Conservation (phyloP, 768 basidiomycete species). For the Phlebiopsis flavidoalba region DNA sequence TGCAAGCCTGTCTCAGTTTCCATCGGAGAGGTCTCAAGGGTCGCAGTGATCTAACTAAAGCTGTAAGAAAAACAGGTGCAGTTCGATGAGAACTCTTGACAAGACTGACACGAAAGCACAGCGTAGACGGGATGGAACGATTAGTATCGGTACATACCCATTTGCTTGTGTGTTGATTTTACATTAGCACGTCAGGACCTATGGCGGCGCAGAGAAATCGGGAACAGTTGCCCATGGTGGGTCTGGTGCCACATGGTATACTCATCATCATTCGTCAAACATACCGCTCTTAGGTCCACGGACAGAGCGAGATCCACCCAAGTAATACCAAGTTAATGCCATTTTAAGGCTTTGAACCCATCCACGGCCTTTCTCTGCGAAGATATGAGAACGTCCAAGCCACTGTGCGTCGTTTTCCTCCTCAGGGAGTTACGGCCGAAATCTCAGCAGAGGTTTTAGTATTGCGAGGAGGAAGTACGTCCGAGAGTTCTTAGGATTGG, state of each 20-base stretch:
- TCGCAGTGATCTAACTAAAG: too few species aligned
- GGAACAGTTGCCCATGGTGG: too few species aligned
- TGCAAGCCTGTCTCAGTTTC: background rate
- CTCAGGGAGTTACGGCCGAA: constrained; percentile 37
- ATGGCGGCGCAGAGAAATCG: too few species aligned
- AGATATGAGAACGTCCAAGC: too few species aligned
- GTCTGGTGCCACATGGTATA: background rate
- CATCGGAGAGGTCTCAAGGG: background rate
- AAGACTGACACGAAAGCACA: constrained; percentile 13
- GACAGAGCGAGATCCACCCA: constrained; percentile 77
- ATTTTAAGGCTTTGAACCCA: constrained; percentile 90
- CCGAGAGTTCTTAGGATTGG: constrained; percentile 77
- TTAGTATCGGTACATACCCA: background rate
- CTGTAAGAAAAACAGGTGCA: constrained; percentile 21
- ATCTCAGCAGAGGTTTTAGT: constrained; percentile 70
- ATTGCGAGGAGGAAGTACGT: constrained; percentile 86
- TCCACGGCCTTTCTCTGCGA: too few species aligned
- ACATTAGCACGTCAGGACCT: too few species aligned
- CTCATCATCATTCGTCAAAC: constrained; percentile 24
- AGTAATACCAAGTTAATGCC: constrained; percentile 92
- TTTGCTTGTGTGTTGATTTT: too few species aligned
- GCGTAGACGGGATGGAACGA: constrained; percentile 18
- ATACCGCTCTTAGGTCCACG: constrained; percentile 62
- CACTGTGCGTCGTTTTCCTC: constrained; percentile 40
- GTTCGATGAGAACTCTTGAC: constrained; percentile 21